Base-by-base conservation (phyloP, 176 grass and related monocot species). In the Rhipidocladum racemiflorum region DNA sequence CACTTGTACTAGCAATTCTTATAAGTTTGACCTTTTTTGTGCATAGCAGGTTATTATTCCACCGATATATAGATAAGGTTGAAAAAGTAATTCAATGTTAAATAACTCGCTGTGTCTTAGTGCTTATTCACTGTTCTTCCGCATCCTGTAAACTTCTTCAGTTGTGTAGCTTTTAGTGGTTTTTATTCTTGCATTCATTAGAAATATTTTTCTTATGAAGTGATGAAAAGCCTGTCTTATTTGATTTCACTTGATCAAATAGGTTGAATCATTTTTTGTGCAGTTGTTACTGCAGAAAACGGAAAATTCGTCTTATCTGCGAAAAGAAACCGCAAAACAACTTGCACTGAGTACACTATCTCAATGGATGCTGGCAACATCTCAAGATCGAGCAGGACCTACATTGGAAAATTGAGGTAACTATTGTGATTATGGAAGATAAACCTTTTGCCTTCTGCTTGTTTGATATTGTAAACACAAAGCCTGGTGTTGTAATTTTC, bases 331-430 rank as follows among this genome's bases (percentile, higher is more conserved):
- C 91, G 97, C 57, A 93, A 85, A 53, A 87, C 97, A 18, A 96
- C 97, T 59, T 87, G 85, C 81, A 99, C 97, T 0, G 97, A 99
- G 86, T 99, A 99, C 77, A 87, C 89, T 68, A 90, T 99, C 61
- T 99, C 97, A 18, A 92, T 94, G 89, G 87, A 94, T 74, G 81
- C 91, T 85, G 61, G 74, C 30, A 94, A 83, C 51, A 89, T 93
- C 48, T 99, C 97, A 40, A 93, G 89, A 82, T 99, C 91, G 3
- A 94, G 65, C 77, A 96, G 85, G 76, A 93, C 93, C 63, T 92
- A 96, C 56, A 96, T 99, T 81, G 97, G 97, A 35, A 99, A 99
- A 82, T 60, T 99, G 79, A 96, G 97, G 97, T 96, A 87, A 68
- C 73, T 80, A 8, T 50, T 50, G 65, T 30, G 57, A 29, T 35